Evolutionary conservation across 352 stramenopile genomes (phyloP), one percentile per base, ranked within the genome.

Genomic region (Pythium inflatum): DNA sequence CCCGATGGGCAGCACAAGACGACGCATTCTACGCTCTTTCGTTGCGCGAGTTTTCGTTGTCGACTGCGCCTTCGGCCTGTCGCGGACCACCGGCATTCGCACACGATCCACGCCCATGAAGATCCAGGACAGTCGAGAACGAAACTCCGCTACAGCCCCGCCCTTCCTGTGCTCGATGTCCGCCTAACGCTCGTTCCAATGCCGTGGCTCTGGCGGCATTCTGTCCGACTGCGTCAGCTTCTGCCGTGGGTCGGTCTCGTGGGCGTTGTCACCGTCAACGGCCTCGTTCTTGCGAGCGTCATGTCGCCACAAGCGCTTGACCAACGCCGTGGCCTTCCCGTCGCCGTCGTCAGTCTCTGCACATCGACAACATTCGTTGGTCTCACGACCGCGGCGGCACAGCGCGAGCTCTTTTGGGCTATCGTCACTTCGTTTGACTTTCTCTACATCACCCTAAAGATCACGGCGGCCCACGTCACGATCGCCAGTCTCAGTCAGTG

Each of bases 391-490:
- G 18, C 45, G 3, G 38, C 18, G 5, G 28, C 53, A 27, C 48
- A 83, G 11, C 74, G 70, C 0, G n/a, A 83, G 7, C 41, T 85
- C 8, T 56, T 85, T 1, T 33, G 48, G 16, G 24, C 68, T 6
- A 55, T 83, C 9, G 22, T 69, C 28, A 71, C 58, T 13, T 85
- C 45, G 11, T 62, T 62, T 34, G 55, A 51, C 22, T 51, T 48
- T 24, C 22, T 27, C 5, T 66, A 45, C 45, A 57, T 57, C 22
- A 30, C 20, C 25, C 28, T 24, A 3, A n/a, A 66, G 12, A 20
- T 43, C n/a, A 25, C n/a, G 14, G 18, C 49, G 1, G 31, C 30
- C 8, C 36, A 57, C 20, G 2, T 58, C 1, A 25, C 45, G 30
- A 9, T 66, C 22, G 43, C 49, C 30, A 45, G 43, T 20, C n/a